A percentile compares a stretch with the other conserved stretches of the same genome.
These are phyloP conservation scores for Nemania sp. DNA, from an alignment of 2,329 filamentous ascomycete species.

Conservation along the genomic window DNA sequence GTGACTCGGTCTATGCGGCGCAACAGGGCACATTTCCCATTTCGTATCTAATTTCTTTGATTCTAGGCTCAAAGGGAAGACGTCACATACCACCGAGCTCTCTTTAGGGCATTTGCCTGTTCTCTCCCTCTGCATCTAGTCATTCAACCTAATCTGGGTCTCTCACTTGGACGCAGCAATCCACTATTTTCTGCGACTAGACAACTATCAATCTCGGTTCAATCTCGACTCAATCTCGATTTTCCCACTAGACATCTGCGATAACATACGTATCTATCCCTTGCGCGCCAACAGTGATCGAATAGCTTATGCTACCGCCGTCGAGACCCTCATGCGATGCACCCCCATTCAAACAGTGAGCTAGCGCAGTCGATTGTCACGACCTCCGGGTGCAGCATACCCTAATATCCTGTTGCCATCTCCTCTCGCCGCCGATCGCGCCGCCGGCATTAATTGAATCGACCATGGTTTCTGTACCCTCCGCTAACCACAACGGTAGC, in stretches of 20 bases:
- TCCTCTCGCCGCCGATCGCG: constrained; percentile 14
- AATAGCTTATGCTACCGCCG: constrained; percentile 31
- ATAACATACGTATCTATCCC: background rate
- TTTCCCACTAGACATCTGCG: background rate
- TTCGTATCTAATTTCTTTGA: constrained; percentile 12
- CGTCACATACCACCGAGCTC: constrained; percentile 1
- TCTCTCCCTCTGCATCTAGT: background rate
- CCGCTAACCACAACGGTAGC: constrained; percentile 54
- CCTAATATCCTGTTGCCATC: constrained; percentile 23
- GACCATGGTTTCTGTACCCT: constrained; percentile 58
- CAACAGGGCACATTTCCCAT: constrained; percentile 8
- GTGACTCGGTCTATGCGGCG: constrained; percentile 15
- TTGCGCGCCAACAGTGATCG: constrained; percentile 5
- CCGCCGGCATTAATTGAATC: constrained; percentile 21
- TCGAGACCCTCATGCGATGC: constrained; percentile 44
- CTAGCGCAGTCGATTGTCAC: constrained; percentile 43
- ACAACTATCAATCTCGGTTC: background rate
- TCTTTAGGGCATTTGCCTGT: constrained; percentile 8
- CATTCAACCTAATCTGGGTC: constrained; percentile 5
- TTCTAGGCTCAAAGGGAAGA: constrained; percentile 4
- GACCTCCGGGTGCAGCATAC: constrained; percentile 19
- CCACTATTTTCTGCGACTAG: constrained; percentile 4
- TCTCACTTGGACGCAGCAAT: constrained; percentile 1
- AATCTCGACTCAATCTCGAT: too few relatives aligned
- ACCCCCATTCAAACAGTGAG: constrained; percentile 43